phyloP scores from a whole-genome alignment of 2,329 filamentous ascomycete species.

The Epichloe uncinata region DNA sequence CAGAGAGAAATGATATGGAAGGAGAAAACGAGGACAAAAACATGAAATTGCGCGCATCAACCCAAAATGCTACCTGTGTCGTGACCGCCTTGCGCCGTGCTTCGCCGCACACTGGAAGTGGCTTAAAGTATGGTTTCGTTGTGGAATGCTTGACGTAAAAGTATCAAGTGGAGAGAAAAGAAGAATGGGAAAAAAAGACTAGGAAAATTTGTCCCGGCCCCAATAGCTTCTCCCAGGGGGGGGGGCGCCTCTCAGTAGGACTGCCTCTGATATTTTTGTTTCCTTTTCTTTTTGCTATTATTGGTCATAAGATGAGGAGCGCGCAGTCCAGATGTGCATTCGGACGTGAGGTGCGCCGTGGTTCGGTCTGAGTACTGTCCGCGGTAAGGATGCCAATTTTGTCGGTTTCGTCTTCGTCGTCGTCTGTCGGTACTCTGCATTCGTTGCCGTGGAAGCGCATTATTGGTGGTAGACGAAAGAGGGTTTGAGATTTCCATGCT shows the following conservation, averaged over 20 bases:
- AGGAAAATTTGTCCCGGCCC: constrained; percentile 1
- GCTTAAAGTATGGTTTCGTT: constrained; percentile 21
- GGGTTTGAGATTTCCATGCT: neutral
- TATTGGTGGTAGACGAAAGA: neutral
- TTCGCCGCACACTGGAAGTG: constrained; percentile 25
- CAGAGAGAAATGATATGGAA: constrained; percentile 13
- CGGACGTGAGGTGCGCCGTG: neutral
- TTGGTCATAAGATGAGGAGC: neutral
- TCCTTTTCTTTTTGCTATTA: neutral
- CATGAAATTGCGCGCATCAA: constrained; percentile 14
- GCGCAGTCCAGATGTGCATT: neutral
- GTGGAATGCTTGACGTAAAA: constrained; percentile 21
- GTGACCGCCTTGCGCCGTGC: constrained; percentile 25
- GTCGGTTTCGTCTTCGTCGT: constrained; percentile 6
- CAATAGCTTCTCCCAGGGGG: neutral
- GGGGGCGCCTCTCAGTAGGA: neutral
- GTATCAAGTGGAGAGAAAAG: constrained; percentile 4
- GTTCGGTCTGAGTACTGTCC: neutral
- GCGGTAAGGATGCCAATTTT: neutral
- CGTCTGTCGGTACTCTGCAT: neutral
- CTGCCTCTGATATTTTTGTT: neutral
- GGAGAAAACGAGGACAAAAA: constrained; percentile 14
- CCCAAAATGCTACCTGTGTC: constrained; percentile 23
- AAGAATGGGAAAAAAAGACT: neutral
- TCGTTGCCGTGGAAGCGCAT: neutral